Evolutionary conservation across 441 rosid species (phyloP), one percentile per base, ranked within the genome.

Genomic region (Populus hybrid): DNA sequence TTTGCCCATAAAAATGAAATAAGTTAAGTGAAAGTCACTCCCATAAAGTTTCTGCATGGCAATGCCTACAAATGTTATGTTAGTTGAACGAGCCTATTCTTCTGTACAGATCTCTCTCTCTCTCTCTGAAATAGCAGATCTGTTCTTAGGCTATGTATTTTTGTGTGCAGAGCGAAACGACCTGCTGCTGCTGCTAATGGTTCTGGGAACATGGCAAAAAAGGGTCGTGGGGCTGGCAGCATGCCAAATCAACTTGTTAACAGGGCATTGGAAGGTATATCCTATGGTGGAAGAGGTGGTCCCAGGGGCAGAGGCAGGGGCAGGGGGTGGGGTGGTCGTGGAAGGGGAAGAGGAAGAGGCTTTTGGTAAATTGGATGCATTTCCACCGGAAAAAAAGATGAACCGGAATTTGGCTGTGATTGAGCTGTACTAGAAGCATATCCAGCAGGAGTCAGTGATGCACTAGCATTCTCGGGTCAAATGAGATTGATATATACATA

Each of bases 241-340:
- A 18, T 86, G 82, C 96, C 87, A 74, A 94, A 86, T 75, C 99
- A 96, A 84, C 94, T 92, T 67, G 95, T 96, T 35, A 94, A 87
- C 80, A 89, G 94, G 84, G 98, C 98, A 70, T 87, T 92, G 67
- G 94, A 94, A 81, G 99, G 98, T 50, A 86, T 95, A 82, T 89
- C 98, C 57, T 86, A 80, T 72, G 91, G 92, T 74, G 91, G 90
- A 34, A 82, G 92, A 26, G 88, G 92, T 42, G 89, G 86, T 21
- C 83, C 87, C 72, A 85, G 97, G 72, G 93, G 98, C 18, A 84
- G 97, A 40, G 89, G 92, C 61, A 83, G 93, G 73, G 85, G 89
- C 6, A 66, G 86, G 72, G 84, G 85, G 7, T 67, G 96, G 83
- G 85, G 94, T 73, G 88, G 96, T 78, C 84, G 92, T 7, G 94